Percentiles rank a stretch among this genome's conserved stretches.
Conservation (phyloP, 2,329 filamentous ascomycete genomes). For the Didymella pomorum region DNA sequence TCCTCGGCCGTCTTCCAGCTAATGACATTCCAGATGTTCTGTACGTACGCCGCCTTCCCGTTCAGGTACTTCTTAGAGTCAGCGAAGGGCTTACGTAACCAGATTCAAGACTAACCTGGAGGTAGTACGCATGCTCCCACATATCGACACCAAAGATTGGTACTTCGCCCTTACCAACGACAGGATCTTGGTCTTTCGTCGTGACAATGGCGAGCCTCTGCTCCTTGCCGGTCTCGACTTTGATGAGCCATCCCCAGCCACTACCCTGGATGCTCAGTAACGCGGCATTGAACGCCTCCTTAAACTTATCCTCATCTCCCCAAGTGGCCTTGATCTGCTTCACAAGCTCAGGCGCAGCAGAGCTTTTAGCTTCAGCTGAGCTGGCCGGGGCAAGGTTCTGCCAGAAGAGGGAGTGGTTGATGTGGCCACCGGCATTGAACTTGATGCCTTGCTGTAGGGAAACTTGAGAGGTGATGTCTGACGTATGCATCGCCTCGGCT, state of each 20-base stretch:
- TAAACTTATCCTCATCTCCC: conserved; percentile 73
- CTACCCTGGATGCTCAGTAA: conserved; percentile 80
- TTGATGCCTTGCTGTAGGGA: conserved; percentile 75
- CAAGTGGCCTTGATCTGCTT: conserved; percentile 70
- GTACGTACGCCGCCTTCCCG: conserved; percentile 76
- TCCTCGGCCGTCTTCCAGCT: conserved; percentile 77
- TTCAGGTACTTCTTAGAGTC: conserved; percentile 69
- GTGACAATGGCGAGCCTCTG: conserved; percentile 71
- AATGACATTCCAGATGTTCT: conserved; percentile 79
- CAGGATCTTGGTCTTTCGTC: conserved; percentile 86
- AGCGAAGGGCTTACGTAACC: conserved; percentile 4
- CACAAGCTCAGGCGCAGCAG: conserved; percentile 64
- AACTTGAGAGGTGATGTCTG: conserved; percentile 70
- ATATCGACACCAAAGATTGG: conserved; percentile 83
- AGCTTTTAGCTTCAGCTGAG: conserved; percentile 64
- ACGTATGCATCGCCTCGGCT: conserved; percentile 61
- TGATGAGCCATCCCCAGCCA: conserved; percentile 88
- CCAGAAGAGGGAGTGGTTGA: conserved; percentile 95
- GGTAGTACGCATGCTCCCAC: conserved; percentile 94
- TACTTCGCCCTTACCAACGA: conserved; percentile 67
- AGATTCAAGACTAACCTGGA: conserved; percentile 64
- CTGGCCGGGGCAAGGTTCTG: conserved; percentile 74
- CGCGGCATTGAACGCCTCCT: conserved; percentile 69
- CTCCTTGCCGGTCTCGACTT: conserved; percentile 64
- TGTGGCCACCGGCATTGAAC: conserved; percentile 91